Percentiles rank a stretch among this genome's conserved stretches.
Evolutionary conservation across 2,329 filamentous ascomycete species (phyloP).

Genomic region (Emydomyces testavorans): DNA sequence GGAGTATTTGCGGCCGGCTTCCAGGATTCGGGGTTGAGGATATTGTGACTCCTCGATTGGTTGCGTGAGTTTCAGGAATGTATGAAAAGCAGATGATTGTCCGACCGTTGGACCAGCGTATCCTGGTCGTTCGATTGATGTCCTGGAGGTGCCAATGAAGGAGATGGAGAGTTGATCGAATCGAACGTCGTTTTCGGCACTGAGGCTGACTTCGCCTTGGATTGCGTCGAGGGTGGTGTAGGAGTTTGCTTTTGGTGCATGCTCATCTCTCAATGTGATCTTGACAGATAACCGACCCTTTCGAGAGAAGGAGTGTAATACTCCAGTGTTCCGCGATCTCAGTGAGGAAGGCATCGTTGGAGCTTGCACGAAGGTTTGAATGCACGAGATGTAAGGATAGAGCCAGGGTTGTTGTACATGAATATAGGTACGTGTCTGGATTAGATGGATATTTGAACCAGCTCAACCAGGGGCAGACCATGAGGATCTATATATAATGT

Average conservation of each 20-base stretch:
- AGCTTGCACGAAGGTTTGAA: not conserved
- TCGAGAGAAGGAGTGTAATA: conserved; percentile 9
- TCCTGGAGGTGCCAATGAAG: conserved; percentile 37
- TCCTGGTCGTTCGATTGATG: conserved; percentile 45
- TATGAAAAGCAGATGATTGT: conserved; percentile 46
- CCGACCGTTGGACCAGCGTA: conserved; percentile 43
- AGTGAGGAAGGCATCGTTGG: conserved; percentile 2
- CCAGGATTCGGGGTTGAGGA: conserved; percentile 44
- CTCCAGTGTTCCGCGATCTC: not conserved
- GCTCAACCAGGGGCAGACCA: too few species aligned
- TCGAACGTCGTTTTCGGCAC: conserved; percentile 21
- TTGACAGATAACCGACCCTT: conserved; percentile 6
- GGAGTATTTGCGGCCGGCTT: conserved; percentile 44
- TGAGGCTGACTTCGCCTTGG: conserved; percentile 22
- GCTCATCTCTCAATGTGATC: conserved; percentile 9
- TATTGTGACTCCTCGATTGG: conserved; percentile 45
- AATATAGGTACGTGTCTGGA: not conserved
- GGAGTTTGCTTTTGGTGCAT: conserved; percentile 13
- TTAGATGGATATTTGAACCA: not conserved
- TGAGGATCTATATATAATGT: too few species aligned
- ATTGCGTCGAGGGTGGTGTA: conserved; percentile 27
- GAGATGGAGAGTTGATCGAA: conserved; percentile 24
- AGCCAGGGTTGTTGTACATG: too few species aligned
- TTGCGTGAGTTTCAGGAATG: conserved; percentile 51
- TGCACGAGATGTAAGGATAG: not conserved